Evolutionary conservation across 495 filamentous ascomycete genomes (phyloP).

Genomic region (Penicillium roqueforti): DNA sequence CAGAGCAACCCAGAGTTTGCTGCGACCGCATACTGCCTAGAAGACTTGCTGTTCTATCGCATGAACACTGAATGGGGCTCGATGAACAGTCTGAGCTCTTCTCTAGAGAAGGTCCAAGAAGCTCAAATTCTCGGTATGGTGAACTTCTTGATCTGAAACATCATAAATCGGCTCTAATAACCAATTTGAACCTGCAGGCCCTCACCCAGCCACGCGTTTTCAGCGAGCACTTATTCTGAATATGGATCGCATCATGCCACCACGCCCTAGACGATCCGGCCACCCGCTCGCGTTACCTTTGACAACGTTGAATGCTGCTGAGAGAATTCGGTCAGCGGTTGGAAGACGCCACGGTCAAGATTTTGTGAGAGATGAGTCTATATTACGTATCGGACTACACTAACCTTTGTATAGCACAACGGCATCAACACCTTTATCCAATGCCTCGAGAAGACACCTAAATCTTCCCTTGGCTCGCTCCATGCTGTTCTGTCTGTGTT

Average conservation of each 20-base stretch:
- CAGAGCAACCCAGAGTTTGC: not conserved
- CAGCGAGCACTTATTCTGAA: not conserved
- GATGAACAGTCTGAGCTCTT: not conserved
- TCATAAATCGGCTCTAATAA: not conserved
- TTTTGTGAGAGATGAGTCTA: not conserved
- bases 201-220: not conserved
- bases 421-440: not conserved
- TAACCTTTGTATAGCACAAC: not conserved
- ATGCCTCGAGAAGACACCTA: not conserved
- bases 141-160: not conserved
- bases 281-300: not conserved
- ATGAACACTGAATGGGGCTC: constrained; percentile 10
- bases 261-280: not conserved
- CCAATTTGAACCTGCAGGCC: not conserved
- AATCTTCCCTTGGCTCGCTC: not conserved
- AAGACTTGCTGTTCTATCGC: constrained; percentile 20
- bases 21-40: constrained; percentile 12
- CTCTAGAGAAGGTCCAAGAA: constrained; percentile 9
- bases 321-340: not conserved
- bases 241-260: not conserved
- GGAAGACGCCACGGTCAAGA: not conserved
- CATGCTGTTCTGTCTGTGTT: constrained; percentile 6
- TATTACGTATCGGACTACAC: not conserved
- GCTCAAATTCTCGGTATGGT: constrained; percentile 9
- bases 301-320: not conserved